Evolutionary conservation across 2,329 filamentous ascomycete genomes (phyloP), one percentile per base, ranked within the genome.

Genomic region (Colletotrichum destructivum): DNA sequence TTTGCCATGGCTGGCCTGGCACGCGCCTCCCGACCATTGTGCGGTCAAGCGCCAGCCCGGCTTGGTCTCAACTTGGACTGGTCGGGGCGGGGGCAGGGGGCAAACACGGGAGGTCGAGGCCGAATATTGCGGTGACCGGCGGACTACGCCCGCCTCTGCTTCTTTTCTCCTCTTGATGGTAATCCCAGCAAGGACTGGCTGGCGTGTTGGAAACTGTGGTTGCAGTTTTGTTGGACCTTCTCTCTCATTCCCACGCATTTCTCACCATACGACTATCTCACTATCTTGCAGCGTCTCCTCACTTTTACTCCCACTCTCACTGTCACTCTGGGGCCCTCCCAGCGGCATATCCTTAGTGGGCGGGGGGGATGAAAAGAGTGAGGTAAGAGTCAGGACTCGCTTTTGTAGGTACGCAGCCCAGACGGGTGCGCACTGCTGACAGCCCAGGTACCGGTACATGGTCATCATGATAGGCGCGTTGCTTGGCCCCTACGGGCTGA

Each of bases 31-130:
- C 65, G 60, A 67, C 66, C 38, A 61, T 69, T 72, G 69, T 71
- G 69, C 65, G 69, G 69, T 72, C 69, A 72, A 72, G 69, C 69
- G 65, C 60, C 65, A 69, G 65, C 52, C 59, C 35, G 31, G 57
- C 38, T 55, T 51, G 69, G 54, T 69, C 69, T 69, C 69, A 72
- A 69, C 69, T 72, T 69, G 69, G 69, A 69, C 69, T 69, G 69
- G 69, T 69, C 69, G 65, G 60, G 69, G 69, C 65, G 69, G 66
- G 64, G 59, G 63, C 65, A 66, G 66, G 64, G 59, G 63, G 66
- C 52, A 18, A 38, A 42, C 65, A 35, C 64, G 66, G 62, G 47
- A 69, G 21, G 60, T n/a, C 40, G 26, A 26, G 21, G 21, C 49
- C 47, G 61, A 44, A 67, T 44, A 67, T 59, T 71, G 59, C 69